Evolutionary conservation across 768 basidiomycete genomes (phyloP).

Genomic region (Leccinellum luteum): DNA sequence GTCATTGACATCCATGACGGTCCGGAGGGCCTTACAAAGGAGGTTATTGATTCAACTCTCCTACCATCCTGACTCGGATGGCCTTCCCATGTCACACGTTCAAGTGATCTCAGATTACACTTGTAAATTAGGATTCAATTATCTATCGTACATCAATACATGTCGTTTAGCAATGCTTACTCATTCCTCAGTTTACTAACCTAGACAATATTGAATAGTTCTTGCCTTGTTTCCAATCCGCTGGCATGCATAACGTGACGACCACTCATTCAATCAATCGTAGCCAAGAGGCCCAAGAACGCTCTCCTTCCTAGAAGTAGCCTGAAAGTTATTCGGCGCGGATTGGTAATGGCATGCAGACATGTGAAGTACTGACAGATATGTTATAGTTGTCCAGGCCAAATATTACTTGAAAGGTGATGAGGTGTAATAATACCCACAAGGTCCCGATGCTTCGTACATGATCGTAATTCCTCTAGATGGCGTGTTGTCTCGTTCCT

Average conservation of each 20-base stretch:
- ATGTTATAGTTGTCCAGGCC: neutral
- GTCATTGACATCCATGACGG: slow-evolving; percentile 83
- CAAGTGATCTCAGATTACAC: neutral
- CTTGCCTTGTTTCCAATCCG: neutral
- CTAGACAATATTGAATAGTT: neutral
- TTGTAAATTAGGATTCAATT: neutral
- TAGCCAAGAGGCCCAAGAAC: too few relatives aligned
- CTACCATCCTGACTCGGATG: slow-evolving; percentile 18
- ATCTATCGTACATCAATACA: neutral
- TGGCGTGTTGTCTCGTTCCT: neutral
- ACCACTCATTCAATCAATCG: neutral
- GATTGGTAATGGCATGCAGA: too few relatives aligned
- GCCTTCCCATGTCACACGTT: neutral
- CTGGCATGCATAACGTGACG: neutral
- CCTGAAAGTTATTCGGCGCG: too few relatives aligned
- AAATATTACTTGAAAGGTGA: neutral
- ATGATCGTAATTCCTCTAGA: neutral
- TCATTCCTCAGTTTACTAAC: neutral
- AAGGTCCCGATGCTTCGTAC: neutral
- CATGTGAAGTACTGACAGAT: too few relatives aligned
- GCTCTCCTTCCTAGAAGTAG: too few relatives aligned
- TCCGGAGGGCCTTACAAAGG: slow-evolving; percentile 74
- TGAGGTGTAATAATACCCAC: neutral
- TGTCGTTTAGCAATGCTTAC: neutral
- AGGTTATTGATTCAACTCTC: slow-evolving; percentile 63